Percentiles rank a stretch among this genome's conserved stretches.
phyloP scores from a whole-genome alignment of 768 basidiomycete genomes.

The Nevesoporus exiguus region DNA sequence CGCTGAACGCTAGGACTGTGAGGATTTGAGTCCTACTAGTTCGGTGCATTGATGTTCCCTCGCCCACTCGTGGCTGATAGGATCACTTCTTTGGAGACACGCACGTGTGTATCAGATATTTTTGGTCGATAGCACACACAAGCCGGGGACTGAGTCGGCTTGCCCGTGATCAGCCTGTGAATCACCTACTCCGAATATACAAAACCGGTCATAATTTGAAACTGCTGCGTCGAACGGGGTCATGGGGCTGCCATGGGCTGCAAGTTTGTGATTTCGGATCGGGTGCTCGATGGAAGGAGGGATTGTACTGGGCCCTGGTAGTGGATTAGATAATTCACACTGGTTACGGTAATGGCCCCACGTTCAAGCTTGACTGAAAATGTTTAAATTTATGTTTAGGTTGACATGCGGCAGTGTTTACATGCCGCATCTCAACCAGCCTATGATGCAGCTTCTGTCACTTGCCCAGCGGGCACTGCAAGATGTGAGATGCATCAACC shows the following conservation, averaged over 20 bases:
- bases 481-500: neutral
- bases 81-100: neutral
- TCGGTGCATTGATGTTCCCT: neutral
- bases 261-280: too few species aligned
- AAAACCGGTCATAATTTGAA: neutral
- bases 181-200: neutral
- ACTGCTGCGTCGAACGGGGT: too few species aligned
- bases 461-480: conserved; percentile 1
- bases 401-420: neutral
- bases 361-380: too few species aligned
- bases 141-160: neutral
- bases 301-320: too few species aligned
- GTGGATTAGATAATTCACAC: too few species aligned
- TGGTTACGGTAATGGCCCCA: too few species aligned
- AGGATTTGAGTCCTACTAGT: neutral
- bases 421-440: neutral
- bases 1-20: neutral
- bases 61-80: neutral
- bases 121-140: neutral
- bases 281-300: too few species aligned
- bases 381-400: too few species aligned
- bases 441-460: neutral
- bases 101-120: neutral
- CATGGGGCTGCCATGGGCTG: too few species aligned
- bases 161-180: neutral